A percentile compares a stretch with the other conserved stretches of the same genome.
phyloP scores from a whole-genome alignment of 2,329 filamentous ascomycete genomes.

The Nigrograna mackinnonii region DNA sequence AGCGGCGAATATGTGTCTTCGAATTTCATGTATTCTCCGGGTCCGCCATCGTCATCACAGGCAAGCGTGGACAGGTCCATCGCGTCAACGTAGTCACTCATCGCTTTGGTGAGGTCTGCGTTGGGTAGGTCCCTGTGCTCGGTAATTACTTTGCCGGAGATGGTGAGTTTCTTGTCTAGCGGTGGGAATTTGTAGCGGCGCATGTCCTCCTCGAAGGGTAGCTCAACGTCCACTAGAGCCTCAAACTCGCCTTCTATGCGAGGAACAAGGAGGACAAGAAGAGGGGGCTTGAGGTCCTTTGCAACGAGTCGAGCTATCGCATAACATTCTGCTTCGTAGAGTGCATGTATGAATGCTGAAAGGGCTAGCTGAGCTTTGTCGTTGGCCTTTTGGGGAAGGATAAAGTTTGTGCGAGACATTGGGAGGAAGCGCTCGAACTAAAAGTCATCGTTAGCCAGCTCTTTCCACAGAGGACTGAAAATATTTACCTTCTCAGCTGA shows the following conservation, averaged over 20 bases:
- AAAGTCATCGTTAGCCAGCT: neutral
- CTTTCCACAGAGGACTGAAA: neutral
- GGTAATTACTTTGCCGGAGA: conserved; percentile 78
- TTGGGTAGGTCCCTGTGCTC: conserved; percentile 84
- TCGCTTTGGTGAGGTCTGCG: conserved; percentile 73
- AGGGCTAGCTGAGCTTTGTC: conserved; percentile 82
- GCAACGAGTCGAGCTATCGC: conserved; percentile 83
- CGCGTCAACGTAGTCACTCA: conserved; percentile 88
- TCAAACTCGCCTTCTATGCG: conserved; percentile 78
- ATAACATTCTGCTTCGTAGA: conserved; percentile 82
- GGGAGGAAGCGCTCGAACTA: conserved; percentile 83
- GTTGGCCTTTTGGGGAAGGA: conserved; percentile 76
- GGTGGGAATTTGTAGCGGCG: conserved; percentile 90
- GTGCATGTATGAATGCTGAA: conserved; percentile 85
- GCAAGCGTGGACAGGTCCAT: conserved; percentile 82
- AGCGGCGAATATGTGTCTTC: conserved; percentile 84
- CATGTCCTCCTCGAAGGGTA: conserved; percentile 93
- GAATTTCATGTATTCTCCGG: conserved; percentile 71
- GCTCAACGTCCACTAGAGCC: conserved; percentile 83
- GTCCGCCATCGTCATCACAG: conserved; percentile 70
- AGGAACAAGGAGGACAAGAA: conserved; percentile 78
- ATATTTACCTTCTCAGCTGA: conserved; percentile 64
- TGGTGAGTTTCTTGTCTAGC: conserved; percentile 81
- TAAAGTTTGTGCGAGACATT: conserved; percentile 79
- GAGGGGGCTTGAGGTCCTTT: conserved; percentile 80